Conservation (phyloP, 495 filamentous ascomycete genomes). For the Neurospora sp. region DNA sequence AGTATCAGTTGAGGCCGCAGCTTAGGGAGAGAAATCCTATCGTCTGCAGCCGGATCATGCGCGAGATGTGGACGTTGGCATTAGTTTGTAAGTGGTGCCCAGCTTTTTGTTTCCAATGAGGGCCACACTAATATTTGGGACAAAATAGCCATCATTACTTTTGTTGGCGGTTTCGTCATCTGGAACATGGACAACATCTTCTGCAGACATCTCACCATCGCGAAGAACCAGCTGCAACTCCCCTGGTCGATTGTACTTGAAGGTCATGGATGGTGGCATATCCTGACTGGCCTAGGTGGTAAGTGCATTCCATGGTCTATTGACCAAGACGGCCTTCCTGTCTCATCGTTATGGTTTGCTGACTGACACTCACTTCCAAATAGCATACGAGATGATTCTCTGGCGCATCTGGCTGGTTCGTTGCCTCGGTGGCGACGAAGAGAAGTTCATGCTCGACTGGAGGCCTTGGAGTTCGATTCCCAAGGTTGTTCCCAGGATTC, state of each 20-base stretch:
- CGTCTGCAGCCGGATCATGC: constrained; percentile 66
- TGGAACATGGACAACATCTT: constrained; percentile 84
- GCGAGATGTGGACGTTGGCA: constrained; percentile 53
- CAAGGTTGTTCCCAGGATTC: constrained; percentile 36
- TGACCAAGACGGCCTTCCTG: too few species aligned
- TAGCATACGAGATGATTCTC: constrained; percentile 71
- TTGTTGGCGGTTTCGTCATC: constrained; percentile 73
- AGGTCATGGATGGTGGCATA: constrained; percentile 96
- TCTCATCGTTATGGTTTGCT: constrained; percentile 10
- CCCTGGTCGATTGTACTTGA: constrained; percentile 89
- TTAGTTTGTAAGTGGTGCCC: constrained; percentile 22
- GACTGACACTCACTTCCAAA: constrained; percentile 27
- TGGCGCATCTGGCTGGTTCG: constrained; percentile 84
- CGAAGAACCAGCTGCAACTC: constrained; percentile 64
- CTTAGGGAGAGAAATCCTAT: constrained; percentile 32
- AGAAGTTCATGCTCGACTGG: constrained; percentile 70
- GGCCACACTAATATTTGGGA: background rate
- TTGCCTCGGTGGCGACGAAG: constrained; percentile 66
- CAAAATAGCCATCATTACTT: constrained; percentile 52
- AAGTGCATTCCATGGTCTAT: background rate
- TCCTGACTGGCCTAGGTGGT: constrained; percentile 29
- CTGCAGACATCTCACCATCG: constrained; percentile 58
- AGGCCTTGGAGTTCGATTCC: constrained; percentile 53
- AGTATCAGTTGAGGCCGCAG: constrained; percentile 58
- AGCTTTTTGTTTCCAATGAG: background rate